Base-by-base conservation (phyloP, 1,284 basidiomycete genomes). In the Singerocomus rubriflavus region DNA sequence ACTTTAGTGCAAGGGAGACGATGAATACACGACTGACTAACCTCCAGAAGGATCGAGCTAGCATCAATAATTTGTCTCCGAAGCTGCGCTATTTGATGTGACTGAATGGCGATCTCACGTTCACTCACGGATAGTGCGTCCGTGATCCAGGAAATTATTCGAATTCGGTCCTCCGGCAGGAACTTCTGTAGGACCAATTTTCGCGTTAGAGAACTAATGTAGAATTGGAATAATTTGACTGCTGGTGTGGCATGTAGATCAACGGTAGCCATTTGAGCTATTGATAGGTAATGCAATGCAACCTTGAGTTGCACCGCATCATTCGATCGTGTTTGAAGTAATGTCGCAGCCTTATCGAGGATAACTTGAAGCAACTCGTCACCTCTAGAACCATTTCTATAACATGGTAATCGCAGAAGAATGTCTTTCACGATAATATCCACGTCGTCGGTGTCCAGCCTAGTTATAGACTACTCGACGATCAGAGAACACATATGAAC, bases 401-500 rank as follows among this genome's bases (percentile, higher is more conserved):
- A 82, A 6, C 75, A 75, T 5, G 76, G 73, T 33, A 85, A 63
- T 26, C 72, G 67, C 14, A 78, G 47, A 5, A 86, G 70, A 32
- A 86, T 69, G 37, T 81, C 75, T 53, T 76, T 77, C 30, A 82
- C 71, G 46, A 84, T 76, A 31, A 70, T 67, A 35, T 75, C 71
- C 32, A 74, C 66, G 46, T 82, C 77, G 21, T 55, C 46, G 6
- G 67, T 54, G 21, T 64, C 58, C 42, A 82, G 62, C 60, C 73
- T 78, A 6, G 73, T 66, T 25, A 84, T 70, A 13, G 78, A 77
- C 84, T 85, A n/a, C 7, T 21, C 52, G 30, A 45, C 14, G 25
- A 38, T 54, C 1, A 59, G 37, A 43, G 34, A 47, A 33, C 14
- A 39, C 46, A 31, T 26, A 40, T 17, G 33, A 13, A 49, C 47